Evolutionary conservation across 2,329 filamentous ascomycete genomes (phyloP).

Genomic region (Metarhizium humberi): DNA sequence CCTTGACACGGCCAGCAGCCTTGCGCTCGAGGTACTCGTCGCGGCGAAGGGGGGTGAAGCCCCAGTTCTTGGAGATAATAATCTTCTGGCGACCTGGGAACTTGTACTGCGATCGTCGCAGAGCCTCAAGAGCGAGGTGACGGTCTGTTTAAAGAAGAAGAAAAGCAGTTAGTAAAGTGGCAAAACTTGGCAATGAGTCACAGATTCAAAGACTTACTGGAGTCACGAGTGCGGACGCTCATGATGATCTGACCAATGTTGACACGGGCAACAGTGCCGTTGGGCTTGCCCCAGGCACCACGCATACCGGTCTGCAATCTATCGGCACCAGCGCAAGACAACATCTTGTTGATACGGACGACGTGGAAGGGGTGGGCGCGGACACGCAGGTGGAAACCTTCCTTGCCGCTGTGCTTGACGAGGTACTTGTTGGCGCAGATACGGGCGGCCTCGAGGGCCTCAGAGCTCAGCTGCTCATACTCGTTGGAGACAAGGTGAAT

Average conservation of each 20-base stretch:
- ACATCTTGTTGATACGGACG: conserved; percentile 99
- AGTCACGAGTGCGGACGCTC: conserved; percentile 93
- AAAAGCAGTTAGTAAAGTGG: conserved; percentile 12
- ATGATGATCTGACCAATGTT: conserved; percentile 99
- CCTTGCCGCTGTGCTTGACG: conserved; percentile 63
- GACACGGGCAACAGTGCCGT: conserved; percentile 97
- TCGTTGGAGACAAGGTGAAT: conserved; percentile 99
- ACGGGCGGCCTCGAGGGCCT: conserved; percentile 98
- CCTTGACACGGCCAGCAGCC: conserved; percentile 85
- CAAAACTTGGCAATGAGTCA: not conserved
- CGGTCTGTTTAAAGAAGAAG: conserved; percentile 48
- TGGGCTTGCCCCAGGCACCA: conserved; percentile 99
- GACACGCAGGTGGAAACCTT: conserved; percentile 65
- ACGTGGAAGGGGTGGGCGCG: conserved; percentile 99
- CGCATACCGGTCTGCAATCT: conserved; percentile 99
- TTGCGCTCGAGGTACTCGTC: conserved; percentile 97
- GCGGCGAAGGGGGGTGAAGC: conserved; percentile 95
- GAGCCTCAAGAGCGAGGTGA: conserved; percentile 89
- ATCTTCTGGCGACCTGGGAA: conserved; percentile 99
- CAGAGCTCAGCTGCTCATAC: conserved; percentile 99
- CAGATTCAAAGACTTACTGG: conserved; percentile 48
- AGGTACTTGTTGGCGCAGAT: conserved; percentile 99
- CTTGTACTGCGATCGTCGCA: conserved; percentile 99
- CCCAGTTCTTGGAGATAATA: conserved; percentile 99
- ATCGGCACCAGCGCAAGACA: conserved; percentile 99